These are phyloP conservation scores for Fusarium austroafricanum DNA, from an alignment of 2,329 filamentous ascomycete species.

Conservation along the genomic window DNA sequence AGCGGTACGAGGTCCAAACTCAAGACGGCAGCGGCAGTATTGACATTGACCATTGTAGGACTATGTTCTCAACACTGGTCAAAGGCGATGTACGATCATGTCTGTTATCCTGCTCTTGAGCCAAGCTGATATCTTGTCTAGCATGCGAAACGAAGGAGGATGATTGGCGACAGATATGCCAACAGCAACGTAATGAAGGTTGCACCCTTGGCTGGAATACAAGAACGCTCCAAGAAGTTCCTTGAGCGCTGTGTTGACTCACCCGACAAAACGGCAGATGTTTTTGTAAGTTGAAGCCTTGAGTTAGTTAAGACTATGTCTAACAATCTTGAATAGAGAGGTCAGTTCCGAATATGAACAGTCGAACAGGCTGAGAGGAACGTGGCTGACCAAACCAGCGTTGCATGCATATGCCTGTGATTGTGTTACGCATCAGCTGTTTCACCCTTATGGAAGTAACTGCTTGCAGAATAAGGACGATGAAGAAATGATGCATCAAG, in stretches of 20 bases:
- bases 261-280: conserved; percentile 62
- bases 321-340: conserved; percentile 43
- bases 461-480: conserved; percentile 68
- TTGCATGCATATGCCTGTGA: conserved; percentile 77
- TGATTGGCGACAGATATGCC: conserved; percentile 74
- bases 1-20: conserved; percentile 56
- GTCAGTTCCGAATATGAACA: conserved; percentile 37
- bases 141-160: conserved; percentile 72
- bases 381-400: conserved; percentile 43
- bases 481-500: conserved; percentile 74
- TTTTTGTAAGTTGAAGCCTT: conserved; percentile 63
- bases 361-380: neutral
- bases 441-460: conserved; percentile 72
- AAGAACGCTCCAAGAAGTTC: conserved; percentile 67
- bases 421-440: conserved; percentile 76
- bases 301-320: conserved; percentile 3
- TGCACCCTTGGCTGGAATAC: conserved; percentile 66
- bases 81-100: conserved; percentile 61
- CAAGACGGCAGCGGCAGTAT: neutral
- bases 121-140: conserved; percentile 44
- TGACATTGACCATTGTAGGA: conserved; percentile 51
- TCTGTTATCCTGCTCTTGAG: neutral
- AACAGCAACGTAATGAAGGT: conserved; percentile 73
- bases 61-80: conserved; percentile 70
- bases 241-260: conserved; percentile 63